Evolutionary conservation across 257 asterid genomes (phyloP).

Genomic region (Gentiana dahurica): DNA sequence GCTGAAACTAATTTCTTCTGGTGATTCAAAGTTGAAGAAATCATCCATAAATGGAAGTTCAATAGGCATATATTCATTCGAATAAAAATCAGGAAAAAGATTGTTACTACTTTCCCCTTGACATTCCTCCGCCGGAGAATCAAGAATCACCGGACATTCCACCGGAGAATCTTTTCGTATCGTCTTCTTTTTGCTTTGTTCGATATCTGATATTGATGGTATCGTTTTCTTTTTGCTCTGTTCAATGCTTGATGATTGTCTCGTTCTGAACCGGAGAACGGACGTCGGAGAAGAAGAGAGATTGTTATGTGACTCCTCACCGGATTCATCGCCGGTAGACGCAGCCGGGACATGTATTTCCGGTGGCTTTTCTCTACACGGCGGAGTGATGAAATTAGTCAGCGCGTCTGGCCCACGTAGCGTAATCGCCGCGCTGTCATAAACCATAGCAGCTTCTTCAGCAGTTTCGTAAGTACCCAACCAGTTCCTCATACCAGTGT

Average conservation of each 20-base stretch:
- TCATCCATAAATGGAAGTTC: conserved; percentile 52
- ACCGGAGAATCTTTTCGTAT: neutral
- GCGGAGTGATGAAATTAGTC: conserved; percentile 33
- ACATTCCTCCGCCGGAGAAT: conserved; percentile 24
- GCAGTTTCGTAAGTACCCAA: conserved; percentile 45
- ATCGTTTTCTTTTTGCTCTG: neutral
- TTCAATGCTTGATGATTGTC: conserved; percentile 27
- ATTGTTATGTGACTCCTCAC: conserved; percentile 34
- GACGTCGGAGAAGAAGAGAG: conserved; percentile 14
- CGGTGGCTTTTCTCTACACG: conserved; percentile 16
- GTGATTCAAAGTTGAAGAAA: conserved; percentile 36
- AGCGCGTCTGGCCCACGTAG: conserved; percentile 42
- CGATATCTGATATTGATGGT: conserved; percentile 5
- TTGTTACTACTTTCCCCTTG: conserved; percentile 41
- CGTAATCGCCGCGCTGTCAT: conserved; percentile 37
- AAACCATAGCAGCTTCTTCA: conserved; percentile 46
- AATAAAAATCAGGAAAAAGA: conserved; percentile 23
- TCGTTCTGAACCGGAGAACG: conserved; percentile 19
- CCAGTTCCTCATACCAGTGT: conserved; percentile 35
- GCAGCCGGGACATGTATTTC: conserved; percentile 13
- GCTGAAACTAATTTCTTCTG: conserved; percentile 25
- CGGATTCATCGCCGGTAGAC: conserved; percentile 61
- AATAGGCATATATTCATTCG: conserved; percentile 36
- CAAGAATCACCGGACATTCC: neutral
- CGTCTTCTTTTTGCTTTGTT: conserved; percentile 6